Evolutionary conservation across 2,329 filamentous ascomycete genomes (phyloP).

Genomic region (Colletotrichum godetiae): DNA sequence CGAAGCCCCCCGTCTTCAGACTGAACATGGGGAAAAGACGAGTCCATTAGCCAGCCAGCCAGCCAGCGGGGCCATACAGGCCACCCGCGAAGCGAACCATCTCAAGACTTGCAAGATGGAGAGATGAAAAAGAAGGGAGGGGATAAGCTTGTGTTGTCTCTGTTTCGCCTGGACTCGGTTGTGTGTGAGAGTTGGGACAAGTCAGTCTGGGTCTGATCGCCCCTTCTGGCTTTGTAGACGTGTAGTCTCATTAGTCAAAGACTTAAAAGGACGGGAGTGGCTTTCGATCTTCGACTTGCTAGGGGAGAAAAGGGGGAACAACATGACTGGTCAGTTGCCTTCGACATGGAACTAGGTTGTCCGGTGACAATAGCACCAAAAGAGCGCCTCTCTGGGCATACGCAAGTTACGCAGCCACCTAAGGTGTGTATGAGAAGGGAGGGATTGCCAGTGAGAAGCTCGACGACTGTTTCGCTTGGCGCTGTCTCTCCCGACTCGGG

Average conservation of each 20-base stretch:
- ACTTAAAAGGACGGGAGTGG: not conserved
- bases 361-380: not conserved
- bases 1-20: not conserved
- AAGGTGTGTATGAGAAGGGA: not conserved
- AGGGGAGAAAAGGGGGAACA: not conserved
- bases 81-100: constrained; percentile 22
- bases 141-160: constrained; percentile 30
- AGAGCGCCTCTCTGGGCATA: not conserved
- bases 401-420: not conserved
- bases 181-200: constrained; percentile 36
- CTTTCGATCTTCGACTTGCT: not conserved
- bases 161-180: constrained; percentile 33
- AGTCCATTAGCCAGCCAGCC: not conserved
- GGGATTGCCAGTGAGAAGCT: not conserved
- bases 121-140: constrained; percentile 12
- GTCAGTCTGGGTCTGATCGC: constrained; percentile 31
- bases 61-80: constrained; percentile 14
- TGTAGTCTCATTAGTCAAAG: not conserved
- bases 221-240: not conserved
- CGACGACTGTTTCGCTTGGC: constrained; percentile 30
- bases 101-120: constrained; percentile 12
- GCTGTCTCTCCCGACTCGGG: constrained; percentile 7
- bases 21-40: not conserved
- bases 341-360: not conserved
- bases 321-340: not conserved